Evolutionary conservation across 148 eudicot genomes (phyloP), one percentile per base, ranked within the genome.

Genomic region (Mesembryanthemum crystallinum): DNA sequence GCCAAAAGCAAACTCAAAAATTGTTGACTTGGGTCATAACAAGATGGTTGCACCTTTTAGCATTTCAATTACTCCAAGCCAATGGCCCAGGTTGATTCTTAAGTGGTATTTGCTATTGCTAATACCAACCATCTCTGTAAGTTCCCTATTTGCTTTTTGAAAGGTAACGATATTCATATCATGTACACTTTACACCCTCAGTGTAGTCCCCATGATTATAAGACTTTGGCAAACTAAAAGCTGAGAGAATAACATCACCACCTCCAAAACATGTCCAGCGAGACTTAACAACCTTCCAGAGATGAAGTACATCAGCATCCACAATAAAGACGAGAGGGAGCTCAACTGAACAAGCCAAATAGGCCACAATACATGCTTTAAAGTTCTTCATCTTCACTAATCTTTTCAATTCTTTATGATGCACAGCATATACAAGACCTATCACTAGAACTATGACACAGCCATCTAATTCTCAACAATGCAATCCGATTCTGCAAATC

Each of bases 231-330:
- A 68, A 58, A 42, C 39, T 59, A 58, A 67, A 3, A 59, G 45
- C 43, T 43, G 60, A 43, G 21, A n/a, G 47, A 75, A 65, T 65
- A 24, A 75, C 59, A 66, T 52, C 29, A 75, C 52, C 65, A 67
- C 25, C 39, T 55, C 37, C 73, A 57, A 76, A 61, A 4, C 32
- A 43, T 27, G 57, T 7, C 74, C 28, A 68, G 6, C 33, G 25
- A 45, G 4, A 11, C 10, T 30, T 9, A 54, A 64, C 32, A 51
- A 23, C 15, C 25, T 64, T 71, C 71, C 76, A 63, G 54, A 32
- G 65, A 67, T 23, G 71, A 66, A 74, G 37, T 62, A 67, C 75
- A 45, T 23, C 75, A 24, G 72, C 75, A 45, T 23, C 75, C 32
- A 63, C 14, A 33, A 28, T 69, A 47, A 49, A 37, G 42, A 33